Percentiles rank a stretch among this genome's conserved stretches.
Evolutionary conservation across 108 stramenopile genomes (phyloP).

Genomic region (Seminavis robusta): DNA sequence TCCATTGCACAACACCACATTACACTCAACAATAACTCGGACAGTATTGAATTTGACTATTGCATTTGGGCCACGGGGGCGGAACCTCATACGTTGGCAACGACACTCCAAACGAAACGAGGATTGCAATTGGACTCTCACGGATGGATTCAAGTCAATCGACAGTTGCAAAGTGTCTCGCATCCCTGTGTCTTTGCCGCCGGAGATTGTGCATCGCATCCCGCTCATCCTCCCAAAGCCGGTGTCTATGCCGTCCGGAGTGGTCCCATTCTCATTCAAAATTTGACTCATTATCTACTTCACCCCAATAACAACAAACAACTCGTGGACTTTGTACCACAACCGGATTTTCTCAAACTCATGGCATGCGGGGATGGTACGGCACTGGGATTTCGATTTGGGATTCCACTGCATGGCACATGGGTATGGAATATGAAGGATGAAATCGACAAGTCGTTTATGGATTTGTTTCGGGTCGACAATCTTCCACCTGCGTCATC

Average conservation of each 20-base stretch:
- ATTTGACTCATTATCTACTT: slow-evolving; percentile 46
- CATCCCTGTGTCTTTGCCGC: slow-evolving; percentile 84
- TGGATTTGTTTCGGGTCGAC: slow-evolving; percentile 64
- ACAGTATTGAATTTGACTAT: slow-evolving; percentile 55
- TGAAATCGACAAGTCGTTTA: slow-evolving; percentile 73
- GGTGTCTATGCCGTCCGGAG: slow-evolving; percentile 89
- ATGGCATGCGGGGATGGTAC: slow-evolving; percentile 83
- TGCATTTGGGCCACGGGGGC: slow-evolving; percentile 89
- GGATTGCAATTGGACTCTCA: slow-evolving; percentile 52
- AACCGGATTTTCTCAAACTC: slow-evolving; percentile 84
- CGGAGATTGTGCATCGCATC: slow-evolving; percentile 82
- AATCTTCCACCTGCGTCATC: slow-evolving; percentile 36
- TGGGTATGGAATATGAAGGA: slow-evolving; percentile 88
- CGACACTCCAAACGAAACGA: slow-evolving; percentile 26
- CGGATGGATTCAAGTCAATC: slow-evolving; percentile 83
- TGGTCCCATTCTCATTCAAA: slow-evolving; percentile 78
- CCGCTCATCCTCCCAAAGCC: slow-evolving; percentile 86
- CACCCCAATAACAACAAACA: not conserved
- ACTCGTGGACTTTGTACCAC: slow-evolving; percentile 52
- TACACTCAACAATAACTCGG: slow-evolving; percentile 9
- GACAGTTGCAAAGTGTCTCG: slow-evolving; percentile 67
- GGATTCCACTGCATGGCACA: slow-evolving; percentile 75
- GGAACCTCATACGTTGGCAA: slow-evolving; percentile 56
- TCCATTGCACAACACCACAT: slow-evolving; percentile 23
- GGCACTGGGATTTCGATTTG: slow-evolving; percentile 88